Conservation (phyloP, 2,329 filamentous ascomycete species). For the Arthrobotrys sphaeroides region DNA sequence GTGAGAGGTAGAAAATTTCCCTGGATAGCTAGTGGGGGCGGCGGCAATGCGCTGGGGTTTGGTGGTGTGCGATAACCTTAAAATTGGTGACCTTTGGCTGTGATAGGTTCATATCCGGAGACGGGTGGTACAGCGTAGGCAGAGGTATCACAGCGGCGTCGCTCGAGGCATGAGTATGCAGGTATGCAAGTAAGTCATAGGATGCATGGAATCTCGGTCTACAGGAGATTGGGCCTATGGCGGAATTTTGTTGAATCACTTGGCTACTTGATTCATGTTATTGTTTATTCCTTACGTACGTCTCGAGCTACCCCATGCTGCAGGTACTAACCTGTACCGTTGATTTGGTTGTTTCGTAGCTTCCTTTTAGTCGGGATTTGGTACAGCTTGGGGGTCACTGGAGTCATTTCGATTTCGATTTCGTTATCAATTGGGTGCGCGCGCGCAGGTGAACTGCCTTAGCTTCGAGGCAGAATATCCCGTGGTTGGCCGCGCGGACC, state of each 20-base stretch:
- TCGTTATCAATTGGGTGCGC: conserved; percentile 12
- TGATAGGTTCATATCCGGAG: conserved; percentile 29
- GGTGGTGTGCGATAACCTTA: conserved; percentile 28
- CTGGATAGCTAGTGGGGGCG: neutral
- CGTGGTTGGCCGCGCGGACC: conserved; percentile 30
- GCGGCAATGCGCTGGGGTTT: conserved; percentile 17
- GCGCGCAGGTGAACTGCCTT: neutral
- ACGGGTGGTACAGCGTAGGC: neutral
- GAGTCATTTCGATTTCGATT: conserved; percentile 18
- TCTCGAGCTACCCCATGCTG: conserved; percentile 1
- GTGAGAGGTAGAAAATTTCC: neutral
- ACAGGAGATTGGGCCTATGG: conserved; percentile 2
- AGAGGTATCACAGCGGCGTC: neutral
- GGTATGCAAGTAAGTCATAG: conserved; percentile 3
- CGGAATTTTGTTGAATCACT: conserved; percentile 40
- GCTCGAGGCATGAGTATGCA: neutral
- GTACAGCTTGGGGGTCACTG: conserved; percentile 2
- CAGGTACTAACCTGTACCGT: conserved; percentile 10
- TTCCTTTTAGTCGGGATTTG: neutral
- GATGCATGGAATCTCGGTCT: conserved; percentile 5
- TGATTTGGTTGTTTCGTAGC: neutral
- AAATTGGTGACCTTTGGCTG: conserved; percentile 9
- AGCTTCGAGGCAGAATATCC: conserved; percentile 9
- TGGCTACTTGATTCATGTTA: neutral
- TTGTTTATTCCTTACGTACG: conserved; percentile 9